Evolutionary conservation across 129 eudicot genomes (phyloP).

Genomic region (Oenanthe sinensis): DNA sequence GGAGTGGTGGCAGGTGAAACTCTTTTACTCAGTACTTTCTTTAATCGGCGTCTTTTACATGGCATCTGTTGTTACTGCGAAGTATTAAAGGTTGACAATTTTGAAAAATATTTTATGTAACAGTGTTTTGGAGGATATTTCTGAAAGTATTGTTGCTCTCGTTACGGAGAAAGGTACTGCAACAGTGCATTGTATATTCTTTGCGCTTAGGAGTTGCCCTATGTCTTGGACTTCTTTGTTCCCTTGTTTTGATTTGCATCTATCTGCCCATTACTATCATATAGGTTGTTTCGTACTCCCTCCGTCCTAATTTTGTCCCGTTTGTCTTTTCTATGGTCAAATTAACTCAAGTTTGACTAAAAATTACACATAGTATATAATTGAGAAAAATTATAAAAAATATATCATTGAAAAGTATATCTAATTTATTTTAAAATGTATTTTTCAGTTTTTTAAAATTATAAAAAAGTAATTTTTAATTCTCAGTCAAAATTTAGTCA

Average conservation of each 20-base stretch:
- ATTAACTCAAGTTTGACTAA: too few relatives aligned
- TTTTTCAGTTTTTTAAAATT: too few relatives aligned
- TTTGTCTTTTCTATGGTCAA: too few relatives aligned
- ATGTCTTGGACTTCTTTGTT: not conserved
- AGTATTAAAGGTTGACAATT: constrained; percentile 1
- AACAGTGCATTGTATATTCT: not conserved
- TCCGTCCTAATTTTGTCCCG: too few relatives aligned
- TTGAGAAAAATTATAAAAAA: too few relatives aligned
- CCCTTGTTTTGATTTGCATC: not conserved
- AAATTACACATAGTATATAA: too few relatives aligned
- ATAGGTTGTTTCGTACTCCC: too few relatives aligned
- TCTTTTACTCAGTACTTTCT: not conserved
- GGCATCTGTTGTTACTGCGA: not conserved
- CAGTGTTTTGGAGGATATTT: constrained; percentile 75
- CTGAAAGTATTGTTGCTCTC: constrained; percentile 64
- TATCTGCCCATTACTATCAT: not conserved
- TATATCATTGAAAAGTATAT: too few relatives aligned
- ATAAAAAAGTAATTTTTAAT: too few relatives aligned
- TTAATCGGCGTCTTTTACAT: not conserved
- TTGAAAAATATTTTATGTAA: not conserved
- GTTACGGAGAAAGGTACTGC: constrained; percentile 69
- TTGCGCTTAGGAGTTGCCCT: not conserved
- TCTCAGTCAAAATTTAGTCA: too few relatives aligned
- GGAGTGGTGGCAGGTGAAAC: constrained; percentile 78
- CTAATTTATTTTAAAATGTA: too few relatives aligned